Percentiles rank a stretch among this genome's conserved stretches.
Evolutionary conservation across 805 yeast species (phyloP).

Genomic region (Saturnispora sekii): DNA sequence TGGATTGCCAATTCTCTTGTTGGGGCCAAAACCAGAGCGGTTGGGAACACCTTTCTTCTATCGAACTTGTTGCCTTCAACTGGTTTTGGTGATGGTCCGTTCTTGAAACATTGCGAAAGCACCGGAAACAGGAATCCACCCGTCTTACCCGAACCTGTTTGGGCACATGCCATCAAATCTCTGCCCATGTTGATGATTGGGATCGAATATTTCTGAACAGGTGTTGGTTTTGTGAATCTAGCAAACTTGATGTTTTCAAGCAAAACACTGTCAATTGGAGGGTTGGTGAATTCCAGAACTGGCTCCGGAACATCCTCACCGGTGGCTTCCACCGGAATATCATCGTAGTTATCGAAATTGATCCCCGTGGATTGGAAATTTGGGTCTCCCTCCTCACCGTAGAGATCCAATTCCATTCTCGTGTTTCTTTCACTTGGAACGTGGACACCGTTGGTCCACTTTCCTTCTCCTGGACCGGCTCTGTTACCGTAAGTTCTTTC

Average conservation of each 20-base stretch:
- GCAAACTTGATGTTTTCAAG: slow-evolving; percentile 82
- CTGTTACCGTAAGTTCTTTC: slow-evolving; percentile 21
- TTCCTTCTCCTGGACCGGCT: slow-evolving; percentile 56
- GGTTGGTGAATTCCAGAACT: slow-evolving; percentile 74
- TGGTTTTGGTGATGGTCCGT: slow-evolving; percentile 67
- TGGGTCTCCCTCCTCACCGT: slow-evolving; percentile 72
- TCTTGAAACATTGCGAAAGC: slow-evolving; percentile 77
- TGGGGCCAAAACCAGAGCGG: slow-evolving; percentile 94
- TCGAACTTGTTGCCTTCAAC: slow-evolving; percentile 38
- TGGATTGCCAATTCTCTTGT: slow-evolving; percentile 98
- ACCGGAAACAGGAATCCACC: slow-evolving; percentile 99
- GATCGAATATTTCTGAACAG: slow-evolving; percentile 85
- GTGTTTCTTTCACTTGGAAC: slow-evolving; percentile 68
- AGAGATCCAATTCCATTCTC: slow-evolving; percentile 66
- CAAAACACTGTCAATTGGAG: slow-evolving; percentile 81
- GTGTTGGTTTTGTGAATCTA: slow-evolving; percentile 92
- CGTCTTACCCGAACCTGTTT: slow-evolving; percentile 99
- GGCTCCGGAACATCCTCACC: slow-evolving; percentile 96
- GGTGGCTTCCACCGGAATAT: slow-evolving; percentile 95
- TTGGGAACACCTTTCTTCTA: slow-evolving; percentile 81
- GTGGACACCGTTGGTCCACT: slow-evolving; percentile 81
- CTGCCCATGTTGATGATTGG: slow-evolving; percentile 64
- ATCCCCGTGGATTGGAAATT: slow-evolving; percentile 88
- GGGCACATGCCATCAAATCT: slow-evolving; percentile 91
- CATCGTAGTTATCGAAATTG: slow-evolving; percentile 97